Base-by-base conservation (phyloP, 192 early-diverging fungal species). In the Haplosporangium gracile region DNA sequence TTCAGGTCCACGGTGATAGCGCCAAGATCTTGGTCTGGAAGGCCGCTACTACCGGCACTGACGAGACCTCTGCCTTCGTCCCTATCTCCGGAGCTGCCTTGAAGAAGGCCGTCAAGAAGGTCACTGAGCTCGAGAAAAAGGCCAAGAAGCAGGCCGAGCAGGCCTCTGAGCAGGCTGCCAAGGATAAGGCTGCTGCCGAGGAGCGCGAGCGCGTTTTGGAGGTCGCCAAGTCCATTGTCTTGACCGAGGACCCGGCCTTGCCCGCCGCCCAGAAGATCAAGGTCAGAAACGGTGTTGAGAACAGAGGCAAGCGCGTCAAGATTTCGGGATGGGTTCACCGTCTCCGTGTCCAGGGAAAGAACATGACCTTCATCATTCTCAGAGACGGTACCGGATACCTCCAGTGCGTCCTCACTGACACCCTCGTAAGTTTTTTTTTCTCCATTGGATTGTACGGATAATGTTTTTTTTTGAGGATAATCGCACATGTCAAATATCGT, bases 311-410 rank as follows among this genome's bases (percentile, higher is more conserved):
- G 78, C 94, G 98, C 68, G 95, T 99, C 82, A 93, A 91, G 85
- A 92, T 99, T 5, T 94, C 91, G 32, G 98, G 98, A 49, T 99
- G 99, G 99, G 97, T 99, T 74, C 97, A 98, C 91, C 94, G 97
- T 40, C 91, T 95, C 81, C 96, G 99, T 75, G 95, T 95, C 49
- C 99, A 99, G 90, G 98, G 98, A 74, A 97, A 97, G 89, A 96
- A 98, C 90, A 95, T 99, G 95, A 95, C 94, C 91, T 99, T 99
- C 89, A 72, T 98, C 18, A 93, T 99, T 36, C 88, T 99, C 69
- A 95, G 99, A 71, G 99, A 99, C 88, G 99, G 99, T 51, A 92
- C 95, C 57, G 99, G 98, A 26, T 98, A 91, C 82, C 87, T 99
- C 79, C 99, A 99, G 88, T 97, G 97, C 88, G 92, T 99, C 42